phyloP scores from a whole-genome alignment of 2,329 filamentous ascomycete species.

The Huntiella savannae region DNA sequence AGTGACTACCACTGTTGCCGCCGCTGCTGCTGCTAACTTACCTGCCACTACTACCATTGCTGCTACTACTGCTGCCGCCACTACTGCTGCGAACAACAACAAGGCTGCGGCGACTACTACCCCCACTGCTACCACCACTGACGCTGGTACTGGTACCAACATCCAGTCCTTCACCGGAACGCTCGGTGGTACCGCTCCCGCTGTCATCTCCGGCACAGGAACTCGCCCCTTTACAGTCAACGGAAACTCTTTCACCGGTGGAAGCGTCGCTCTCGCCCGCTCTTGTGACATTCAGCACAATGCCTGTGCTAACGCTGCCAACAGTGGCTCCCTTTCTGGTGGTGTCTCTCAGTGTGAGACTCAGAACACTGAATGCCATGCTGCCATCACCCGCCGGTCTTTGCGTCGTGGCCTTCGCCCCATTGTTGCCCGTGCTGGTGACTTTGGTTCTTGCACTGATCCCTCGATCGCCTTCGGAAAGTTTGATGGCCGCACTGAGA shows the following conservation, averaged over 20 bases:
- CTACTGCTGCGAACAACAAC: not conserved
- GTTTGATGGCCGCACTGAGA: constrained; percentile 28
- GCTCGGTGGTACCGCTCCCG: constrained; percentile 23
- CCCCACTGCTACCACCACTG: constrained; percentile 6
- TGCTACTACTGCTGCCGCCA: not conserved
- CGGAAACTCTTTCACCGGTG: constrained; percentile 32
- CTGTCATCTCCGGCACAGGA: constrained; percentile 21
- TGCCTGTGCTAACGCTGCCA: constrained; percentile 28
- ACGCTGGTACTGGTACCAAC: constrained; percentile 16
- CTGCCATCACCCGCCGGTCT: constrained; percentile 11
- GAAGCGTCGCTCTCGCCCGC: constrained; percentile 26
- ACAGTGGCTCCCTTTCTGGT: constrained; percentile 22
- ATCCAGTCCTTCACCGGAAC: constrained; percentile 28
- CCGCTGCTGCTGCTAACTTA: constrained; percentile 1
- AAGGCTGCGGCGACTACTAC: not conserved
- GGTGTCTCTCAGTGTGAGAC: constrained; percentile 20
- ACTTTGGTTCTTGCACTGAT: constrained; percentile 27
- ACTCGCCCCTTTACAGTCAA: constrained; percentile 31
- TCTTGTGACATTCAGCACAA: constrained; percentile 33
- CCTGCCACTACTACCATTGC: constrained; percentile 8
- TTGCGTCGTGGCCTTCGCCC: constrained; percentile 9
- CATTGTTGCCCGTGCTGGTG: not conserved
- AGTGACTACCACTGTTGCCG: constrained; percentile 8
- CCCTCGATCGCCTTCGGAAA: constrained; percentile 30
- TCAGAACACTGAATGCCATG: constrained; percentile 23